Percentiles rank a stretch among this genome's conserved stretches.
Conservation (phyloP, 768 basidiomycete genomes). For the Amanita rubescens region DNA sequence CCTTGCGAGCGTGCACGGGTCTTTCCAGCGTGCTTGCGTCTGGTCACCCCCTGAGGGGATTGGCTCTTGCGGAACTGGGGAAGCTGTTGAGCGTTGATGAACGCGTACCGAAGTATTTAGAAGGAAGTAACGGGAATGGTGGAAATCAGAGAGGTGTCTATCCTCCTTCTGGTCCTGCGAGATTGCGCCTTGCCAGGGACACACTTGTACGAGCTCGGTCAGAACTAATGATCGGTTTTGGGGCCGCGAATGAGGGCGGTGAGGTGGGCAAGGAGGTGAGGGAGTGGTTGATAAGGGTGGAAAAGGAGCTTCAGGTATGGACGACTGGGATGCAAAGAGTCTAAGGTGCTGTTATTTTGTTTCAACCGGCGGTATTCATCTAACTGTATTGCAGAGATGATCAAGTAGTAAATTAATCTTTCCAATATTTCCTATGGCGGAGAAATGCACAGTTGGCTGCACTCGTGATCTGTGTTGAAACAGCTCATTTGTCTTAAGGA, state of each 20-base stretch:
- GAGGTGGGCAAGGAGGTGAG: conserved; percentile 58
- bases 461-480: no score
- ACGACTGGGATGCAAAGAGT: conserved; percentile 43
- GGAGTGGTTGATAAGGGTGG: conserved; percentile 49
- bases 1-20: conserved; percentile 47
- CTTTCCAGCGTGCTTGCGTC: conserved; percentile 42
- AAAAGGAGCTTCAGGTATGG: conserved; percentile 73
- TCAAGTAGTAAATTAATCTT: no score
- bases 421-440: no score
- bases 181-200: conserved; percentile 58
- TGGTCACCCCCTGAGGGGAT: conserved; percentile 73
- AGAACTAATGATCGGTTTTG: conserved; percentile 68
- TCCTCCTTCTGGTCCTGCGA: conserved; percentile 60
- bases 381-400: no score
- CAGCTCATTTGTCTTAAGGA: no score
- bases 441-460: no score
- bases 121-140: not conserved
- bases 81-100: conserved; percentile 80
- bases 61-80: conserved; percentile 73
- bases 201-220: conserved; percentile 53
- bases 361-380: no score
- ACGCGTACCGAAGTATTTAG: conserved; percentile 32
- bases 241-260: conserved; percentile 59
- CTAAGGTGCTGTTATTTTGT: no score
- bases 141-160: conserved; percentile 24